phyloP scores from a whole-genome alignment of 345 rosid genomes.

The Lenwebbia sp. region DNA sequence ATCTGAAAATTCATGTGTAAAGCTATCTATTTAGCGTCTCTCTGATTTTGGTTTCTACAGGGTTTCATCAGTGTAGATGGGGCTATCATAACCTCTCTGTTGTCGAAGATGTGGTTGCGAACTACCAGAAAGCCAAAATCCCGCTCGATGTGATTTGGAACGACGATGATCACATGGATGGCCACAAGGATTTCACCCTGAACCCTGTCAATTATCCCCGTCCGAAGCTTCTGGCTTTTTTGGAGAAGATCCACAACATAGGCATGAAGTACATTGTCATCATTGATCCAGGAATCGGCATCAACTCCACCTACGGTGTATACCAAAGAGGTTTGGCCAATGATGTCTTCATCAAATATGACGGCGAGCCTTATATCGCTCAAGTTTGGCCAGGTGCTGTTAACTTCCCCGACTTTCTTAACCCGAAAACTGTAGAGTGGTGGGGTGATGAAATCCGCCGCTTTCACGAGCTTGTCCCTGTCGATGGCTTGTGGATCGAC shows the following conservation, averaged over 20 bases:
- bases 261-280: conserved; percentile 95
- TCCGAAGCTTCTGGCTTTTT: conserved; percentile 67
- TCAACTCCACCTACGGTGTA: conserved; percentile 68
- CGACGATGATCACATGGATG: conserved; percentile 98
- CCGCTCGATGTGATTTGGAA: conserved; percentile 97
- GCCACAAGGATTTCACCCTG: conserved; percentile 87
- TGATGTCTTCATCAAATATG: conserved; percentile 86
- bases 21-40: neutral
- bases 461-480: conserved; percentile 81
- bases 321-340: conserved; percentile 70
- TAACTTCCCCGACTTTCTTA: conserved; percentile 92
- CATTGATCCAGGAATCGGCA: conserved; percentile 70
- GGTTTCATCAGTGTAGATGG: conserved; percentile 98
- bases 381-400: conserved; percentile 99
- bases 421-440: conserved; percentile 84
- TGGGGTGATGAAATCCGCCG: conserved; percentile 90
- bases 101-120: conserved; percentile 87
- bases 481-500: conserved; percentile 93
- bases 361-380: conserved; percentile 75
- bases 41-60: conserved; percentile 15
- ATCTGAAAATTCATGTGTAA: neutral
- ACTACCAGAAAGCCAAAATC: conserved; percentile 69
- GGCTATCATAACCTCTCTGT: conserved; percentile 94
- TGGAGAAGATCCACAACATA: conserved; percentile 62
- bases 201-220: conserved; percentile 59